A percentile compares a stretch with the other conserved stretches of the same genome.
These are phyloP conservation scores for Tricholoma flavovirens DNA, from an alignment of 768 basidiomycete genomes.

Conservation along the genomic window DNA sequence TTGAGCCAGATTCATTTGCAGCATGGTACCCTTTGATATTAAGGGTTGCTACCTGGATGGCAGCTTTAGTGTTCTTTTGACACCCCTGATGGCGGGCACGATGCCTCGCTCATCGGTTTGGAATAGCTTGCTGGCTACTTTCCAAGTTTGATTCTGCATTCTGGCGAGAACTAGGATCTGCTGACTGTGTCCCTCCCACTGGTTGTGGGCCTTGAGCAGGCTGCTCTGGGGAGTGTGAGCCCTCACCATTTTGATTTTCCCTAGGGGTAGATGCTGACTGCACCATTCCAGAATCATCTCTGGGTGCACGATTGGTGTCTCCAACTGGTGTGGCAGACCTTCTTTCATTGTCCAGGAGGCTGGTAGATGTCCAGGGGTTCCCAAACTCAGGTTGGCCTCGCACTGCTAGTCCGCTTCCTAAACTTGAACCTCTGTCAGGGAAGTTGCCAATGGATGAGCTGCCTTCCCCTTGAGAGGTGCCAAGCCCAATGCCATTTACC, in stretches of 20 bases:
- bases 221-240: conserved; percentile 1
- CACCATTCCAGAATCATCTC: no score
- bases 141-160: no score
- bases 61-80: conserved; percentile 7
- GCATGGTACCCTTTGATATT: conserved; percentile 19
- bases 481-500: neutral
- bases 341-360: no score
- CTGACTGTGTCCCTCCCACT: neutral
- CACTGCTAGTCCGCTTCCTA: no score
- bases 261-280: neutral
- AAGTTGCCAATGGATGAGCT: neutral
- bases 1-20: conserved; percentile 4
- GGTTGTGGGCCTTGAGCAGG: neutral
- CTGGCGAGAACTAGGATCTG: neutral
- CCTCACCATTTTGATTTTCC: neutral
- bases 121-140: no score
- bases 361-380: no score
- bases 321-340: neutral
- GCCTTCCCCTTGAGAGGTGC: neutral
- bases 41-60: conserved; percentile 14
- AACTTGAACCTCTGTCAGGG: neutral
- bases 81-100: no score
- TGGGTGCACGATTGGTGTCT: neutral
- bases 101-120: no score
- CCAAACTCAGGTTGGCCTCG: no score